Conservation (phyloP, 495 filamentous ascomycete species). For the Aspergillus asperescens region DNA sequence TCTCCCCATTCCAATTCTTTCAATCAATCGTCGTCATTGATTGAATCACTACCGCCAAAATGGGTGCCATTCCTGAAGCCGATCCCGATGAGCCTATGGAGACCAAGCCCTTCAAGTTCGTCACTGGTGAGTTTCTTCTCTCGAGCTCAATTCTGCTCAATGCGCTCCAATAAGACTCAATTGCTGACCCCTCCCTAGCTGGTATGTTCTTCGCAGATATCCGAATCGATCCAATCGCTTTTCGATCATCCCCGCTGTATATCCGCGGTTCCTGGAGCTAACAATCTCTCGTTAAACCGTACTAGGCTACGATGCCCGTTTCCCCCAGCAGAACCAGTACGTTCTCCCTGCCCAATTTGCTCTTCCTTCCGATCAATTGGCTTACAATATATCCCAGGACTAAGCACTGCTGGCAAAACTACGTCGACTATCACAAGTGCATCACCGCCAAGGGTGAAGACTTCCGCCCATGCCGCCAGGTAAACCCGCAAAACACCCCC, state of each 20-base stretch:
- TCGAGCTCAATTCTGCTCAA: slow-evolving; percentile 22
- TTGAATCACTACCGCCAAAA: slow-evolving; percentile 29
- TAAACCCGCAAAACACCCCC: slow-evolving; percentile 31
- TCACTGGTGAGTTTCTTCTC: slow-evolving; percentile 72
- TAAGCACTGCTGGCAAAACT: slow-evolving; percentile 97
- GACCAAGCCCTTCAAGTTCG: slow-evolving; percentile 99
- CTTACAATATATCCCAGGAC: slow-evolving; percentile 41
- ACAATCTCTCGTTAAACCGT: slow-evolving; percentile 13
- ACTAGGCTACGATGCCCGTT: slow-evolving; percentile 97
- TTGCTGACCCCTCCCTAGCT: slow-evolving; percentile 45
- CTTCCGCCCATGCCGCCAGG: slow-evolving; percentile 95
- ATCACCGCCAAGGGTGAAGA: slow-evolving; percentile 97
- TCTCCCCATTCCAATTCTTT: slow-evolving; percentile 17
- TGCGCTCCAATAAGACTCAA: slow-evolving; percentile 32
- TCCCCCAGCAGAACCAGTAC: slow-evolving; percentile 95
- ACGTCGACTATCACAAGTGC: slow-evolving; percentile 99
- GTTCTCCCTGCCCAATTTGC: slow-evolving; percentile 19
- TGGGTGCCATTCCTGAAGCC: slow-evolving; percentile 60
- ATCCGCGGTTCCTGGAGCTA: slow-evolving; percentile 14
- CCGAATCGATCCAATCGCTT: slow-evolving; percentile 11
- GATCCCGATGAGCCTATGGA: slow-evolving; percentile 80
- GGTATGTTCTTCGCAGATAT: slow-evolving; percentile 35
- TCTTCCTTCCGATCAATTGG: not conserved
- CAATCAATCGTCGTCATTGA: slow-evolving; percentile 18
- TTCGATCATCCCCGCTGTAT: slow-evolving; percentile 11